Percentiles rank a stretch among this genome's conserved stretches.
Evolutionary conservation across 2,329 filamentous ascomycete genomes (phyloP).

Genomic region (Trichocomaceae sp.): DNA sequence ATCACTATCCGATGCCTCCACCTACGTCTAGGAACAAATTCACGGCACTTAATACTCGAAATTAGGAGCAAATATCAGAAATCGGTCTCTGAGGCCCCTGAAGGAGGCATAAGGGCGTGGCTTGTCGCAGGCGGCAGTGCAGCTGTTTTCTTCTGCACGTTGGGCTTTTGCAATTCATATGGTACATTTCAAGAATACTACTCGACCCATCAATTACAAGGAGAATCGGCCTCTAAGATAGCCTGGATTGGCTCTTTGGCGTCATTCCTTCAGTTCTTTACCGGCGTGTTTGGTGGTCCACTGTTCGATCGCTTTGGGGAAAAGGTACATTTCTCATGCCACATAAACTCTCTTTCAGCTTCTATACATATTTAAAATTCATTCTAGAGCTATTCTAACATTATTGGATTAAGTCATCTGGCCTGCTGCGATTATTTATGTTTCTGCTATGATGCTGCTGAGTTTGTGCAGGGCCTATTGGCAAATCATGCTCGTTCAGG

Average conservation of each 20-base stretch:
- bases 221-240: conserved; percentile 30
- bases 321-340: conserved; percentile 23
- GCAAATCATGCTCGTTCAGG: conserved; percentile 45
- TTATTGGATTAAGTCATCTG: conserved; percentile 32
- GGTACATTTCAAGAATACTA: conserved; percentile 44
- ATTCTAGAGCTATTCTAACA: neutral
- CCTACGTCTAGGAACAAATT: neutral
- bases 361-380: neutral
- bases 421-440: conserved; percentile 10
- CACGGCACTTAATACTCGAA: neutral
- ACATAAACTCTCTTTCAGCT: neutral
- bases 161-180: conserved; percentile 42
- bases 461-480: conserved; percentile 44
- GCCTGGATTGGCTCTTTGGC: conserved; percentile 42
- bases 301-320: conserved; percentile 42
- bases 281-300: conserved; percentile 38
- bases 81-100: conserved; percentile 21
- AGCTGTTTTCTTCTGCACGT: conserved; percentile 31
- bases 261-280: conserved; percentile 38
- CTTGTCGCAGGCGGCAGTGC: conserved; percentile 21
- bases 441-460: conserved; percentile 18
- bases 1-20: neutral
- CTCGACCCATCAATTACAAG: conserved; percentile 27
- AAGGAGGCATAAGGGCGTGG: conserved; percentile 23
- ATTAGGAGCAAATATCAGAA: neutral